Conservation (phyloP, 2,329 filamentous ascomycete species). For the Ceratocystis diversiconidia region DNA sequence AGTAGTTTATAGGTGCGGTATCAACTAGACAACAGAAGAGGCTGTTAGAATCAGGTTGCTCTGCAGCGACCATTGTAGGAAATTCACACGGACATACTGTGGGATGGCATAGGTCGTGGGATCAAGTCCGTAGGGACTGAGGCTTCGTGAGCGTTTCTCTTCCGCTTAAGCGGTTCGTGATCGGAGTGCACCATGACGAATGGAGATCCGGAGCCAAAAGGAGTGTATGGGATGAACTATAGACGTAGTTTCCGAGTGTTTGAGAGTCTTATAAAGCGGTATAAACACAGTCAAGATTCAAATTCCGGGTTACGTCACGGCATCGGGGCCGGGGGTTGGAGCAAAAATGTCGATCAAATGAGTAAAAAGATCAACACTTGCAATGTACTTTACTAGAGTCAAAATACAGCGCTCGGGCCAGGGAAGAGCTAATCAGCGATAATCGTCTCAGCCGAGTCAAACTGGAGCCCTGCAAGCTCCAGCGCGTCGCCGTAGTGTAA, state of each 20-base stretch:
- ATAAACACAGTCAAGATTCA: not conserved
- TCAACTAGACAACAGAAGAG: slow-evolving; percentile 9
- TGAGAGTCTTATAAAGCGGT: not conserved
- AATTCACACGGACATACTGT: slow-evolving; percentile 11
- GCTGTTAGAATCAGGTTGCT: not conserved
- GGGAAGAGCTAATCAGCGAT: not conserved
- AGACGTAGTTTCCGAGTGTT: not conserved
- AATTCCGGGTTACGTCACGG: not conserved
- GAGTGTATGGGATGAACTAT: not conserved
- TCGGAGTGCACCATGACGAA: slow-evolving; percentile 13
- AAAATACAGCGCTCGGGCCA: not conserved
- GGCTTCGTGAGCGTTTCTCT: slow-evolving; percentile 17
- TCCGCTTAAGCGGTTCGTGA: slow-evolving; percentile 17
- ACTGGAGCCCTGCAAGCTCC: slow-evolving; percentile 16
- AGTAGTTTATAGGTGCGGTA: slow-evolving; percentile 35
- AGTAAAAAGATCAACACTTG: too few species aligned
- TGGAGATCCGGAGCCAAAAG: not conserved
- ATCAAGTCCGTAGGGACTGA: slow-evolving; percentile 14
- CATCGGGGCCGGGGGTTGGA: not conserved
- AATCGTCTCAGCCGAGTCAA: not conserved
- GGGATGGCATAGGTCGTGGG: slow-evolving; percentile 15
- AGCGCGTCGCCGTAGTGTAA: slow-evolving; percentile 11
- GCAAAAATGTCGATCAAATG: not conserved
- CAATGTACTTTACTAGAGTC: too few species aligned
- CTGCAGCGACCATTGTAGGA: not conserved